Conservation (phyloP, 1,284 basidiomycete genomes). For the Boletus subluridellus region DNA sequence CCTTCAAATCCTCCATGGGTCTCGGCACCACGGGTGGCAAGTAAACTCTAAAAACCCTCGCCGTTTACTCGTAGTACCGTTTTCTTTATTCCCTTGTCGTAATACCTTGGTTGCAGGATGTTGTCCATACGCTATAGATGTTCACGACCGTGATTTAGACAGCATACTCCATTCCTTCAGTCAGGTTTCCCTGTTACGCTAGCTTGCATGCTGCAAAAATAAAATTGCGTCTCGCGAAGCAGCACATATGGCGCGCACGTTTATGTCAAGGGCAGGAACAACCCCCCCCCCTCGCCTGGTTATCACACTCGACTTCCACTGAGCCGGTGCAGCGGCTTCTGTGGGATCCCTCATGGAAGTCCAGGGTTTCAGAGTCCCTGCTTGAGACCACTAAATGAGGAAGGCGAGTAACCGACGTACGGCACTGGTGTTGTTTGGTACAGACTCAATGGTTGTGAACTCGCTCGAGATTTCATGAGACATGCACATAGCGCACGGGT, state of each 20-base stretch:
- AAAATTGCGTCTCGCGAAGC: background rate
- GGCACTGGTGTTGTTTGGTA: background rate
- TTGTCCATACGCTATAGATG: conserved; percentile 11
- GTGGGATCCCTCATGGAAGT: background rate
- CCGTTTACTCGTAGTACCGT: conserved; percentile 1
- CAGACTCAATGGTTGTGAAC: background rate
- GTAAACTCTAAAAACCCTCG: conserved; percentile 37
- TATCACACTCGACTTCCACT: no score
- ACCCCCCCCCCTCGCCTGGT: no score
- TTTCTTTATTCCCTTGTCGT: conserved; percentile 3
- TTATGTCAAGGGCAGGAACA: background rate
- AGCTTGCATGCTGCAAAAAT: background rate
- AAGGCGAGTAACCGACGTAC: background rate
- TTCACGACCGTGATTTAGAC: background rate
- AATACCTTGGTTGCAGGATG: conserved; percentile 9
- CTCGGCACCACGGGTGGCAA: conserved; percentile 81
- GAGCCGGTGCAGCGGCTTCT: background rate
- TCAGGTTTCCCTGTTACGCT: background rate
- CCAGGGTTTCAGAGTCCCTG: background rate
- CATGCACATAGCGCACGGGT: background rate
- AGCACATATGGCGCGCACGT: background rate
- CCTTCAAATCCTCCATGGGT: conserved; percentile 75
- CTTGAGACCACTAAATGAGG: background rate
- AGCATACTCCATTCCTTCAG: background rate
- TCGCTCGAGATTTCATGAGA: background rate